phyloP scores from a whole-genome alignment of 768 basidiomycete genomes.

The Clathrus columnatus region DNA sequence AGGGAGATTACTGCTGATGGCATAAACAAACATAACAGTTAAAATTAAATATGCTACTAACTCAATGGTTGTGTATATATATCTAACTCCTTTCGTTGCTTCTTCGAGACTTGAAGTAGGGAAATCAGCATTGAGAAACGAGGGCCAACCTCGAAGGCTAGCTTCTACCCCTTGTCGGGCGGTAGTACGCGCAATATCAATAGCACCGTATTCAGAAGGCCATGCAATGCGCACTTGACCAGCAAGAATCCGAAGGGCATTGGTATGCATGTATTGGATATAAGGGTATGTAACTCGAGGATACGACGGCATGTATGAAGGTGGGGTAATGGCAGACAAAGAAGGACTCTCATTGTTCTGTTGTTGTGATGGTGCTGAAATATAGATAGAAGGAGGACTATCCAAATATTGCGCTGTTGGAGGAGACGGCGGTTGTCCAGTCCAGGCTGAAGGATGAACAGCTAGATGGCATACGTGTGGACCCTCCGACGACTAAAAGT shows the following conservation, averaged over 20 bases:
- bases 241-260: slow-evolving; percentile 16
- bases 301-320: slow-evolving; percentile 5
- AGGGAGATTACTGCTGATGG: slow-evolving; percentile 33
- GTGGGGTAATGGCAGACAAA: slow-evolving; percentile 4
- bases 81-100: slow-evolving; percentile 22
- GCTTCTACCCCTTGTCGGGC: slow-evolving; percentile 24
- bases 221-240: slow-evolving; percentile 13
- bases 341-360: background rate
- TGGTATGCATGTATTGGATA: slow-evolving; percentile 21
- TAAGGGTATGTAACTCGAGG: slow-evolving; percentile 12
- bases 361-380: slow-evolving; percentile 5
- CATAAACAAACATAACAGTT: slow-evolving; percentile 24
- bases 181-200: slow-evolving; percentile 1
- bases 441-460: slow-evolving; percentile 76
- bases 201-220: slow-evolving; percentile 8
- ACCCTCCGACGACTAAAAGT: slow-evolving; percentile 42
- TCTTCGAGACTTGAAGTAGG: slow-evolving; percentile 19
- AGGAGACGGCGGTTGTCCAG: slow-evolving; percentile 38
- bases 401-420: slow-evolving; percentile 15
- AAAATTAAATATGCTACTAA: slow-evolving; percentile 16
- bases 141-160: slow-evolving; percentile 35
- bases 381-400: slow-evolving; percentile 5
- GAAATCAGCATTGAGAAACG: slow-evolving; percentile 30
- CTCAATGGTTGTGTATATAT: slow-evolving; percentile 24
- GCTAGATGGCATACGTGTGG: slow-evolving; percentile 62